Base-by-base conservation (phyloP, 2,329 filamentous ascomycete genomes). In the Coniochaeta sp. region DNA sequence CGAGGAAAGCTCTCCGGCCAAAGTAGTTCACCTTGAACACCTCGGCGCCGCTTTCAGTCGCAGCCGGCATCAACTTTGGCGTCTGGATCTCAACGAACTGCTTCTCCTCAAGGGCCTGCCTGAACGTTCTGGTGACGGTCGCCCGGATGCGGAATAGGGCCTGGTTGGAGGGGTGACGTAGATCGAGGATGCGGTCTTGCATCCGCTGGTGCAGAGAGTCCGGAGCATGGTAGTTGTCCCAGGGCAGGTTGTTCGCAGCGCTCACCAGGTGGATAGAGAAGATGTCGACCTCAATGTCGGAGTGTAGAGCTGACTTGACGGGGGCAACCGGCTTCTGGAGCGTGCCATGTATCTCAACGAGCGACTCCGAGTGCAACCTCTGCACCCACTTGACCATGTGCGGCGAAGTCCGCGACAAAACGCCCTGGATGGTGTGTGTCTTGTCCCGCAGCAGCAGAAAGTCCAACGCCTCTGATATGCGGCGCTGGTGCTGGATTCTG, bases 1-100 rank as follows among this genome's bases (percentile, higher is more conserved):
- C 91, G 13, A 96, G 72, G 73, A 94, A 96, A 3, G 91, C 91
- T 18, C 82, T 82, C 50, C 91, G 83, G 27, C 85, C 88, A 71
- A 96, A 96, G 71, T 96, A 96, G 63, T 94, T 88, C 48, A 95
- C 82, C 65, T 89, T 85, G 76, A 96, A 96, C 5, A 96, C 91
- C 57, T 89, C 90, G 13, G 91, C 86, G 46, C 91, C 91, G 46
- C 89, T 95, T 68, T 96, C 91, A 1, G 91, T 95, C 1, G 91
- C 91, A 12, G 87, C 85, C 1, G 89, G 89, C 72, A 95, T 90
- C 40, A 96, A 75, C 71, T 96, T 96, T 2, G 91, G 91, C 0
- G 90, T 95, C 65, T 96, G 90, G 54, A 96, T 96, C 68, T 96
- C 91, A 53, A 95, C 86, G 65, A 96, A 96, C 14, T 83, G 86